Base-by-base conservation (phyloP, 129 eudicot species). In the Flaveria bidentis region DNA sequence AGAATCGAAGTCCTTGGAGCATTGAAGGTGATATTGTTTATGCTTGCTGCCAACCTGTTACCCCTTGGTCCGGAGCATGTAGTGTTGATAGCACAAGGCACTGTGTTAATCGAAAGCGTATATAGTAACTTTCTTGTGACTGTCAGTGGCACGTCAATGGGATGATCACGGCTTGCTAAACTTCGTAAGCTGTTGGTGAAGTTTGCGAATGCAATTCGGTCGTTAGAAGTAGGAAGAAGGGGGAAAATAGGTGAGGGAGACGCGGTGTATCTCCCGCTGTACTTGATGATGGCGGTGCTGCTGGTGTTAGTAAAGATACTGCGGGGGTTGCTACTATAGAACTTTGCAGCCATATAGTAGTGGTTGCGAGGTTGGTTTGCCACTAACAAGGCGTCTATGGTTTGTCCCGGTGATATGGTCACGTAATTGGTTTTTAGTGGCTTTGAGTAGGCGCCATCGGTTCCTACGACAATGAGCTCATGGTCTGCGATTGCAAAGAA, bases 391-490 rank as follows among this genome's bases (percentile, higher is more conserved):
- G 80, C 18, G 76, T 90, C 96, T 0, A 90, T 72, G 18, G 96
- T 87, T 80, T 90, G 91, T 4, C 96, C 96, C 0, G 96, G 96
- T 7, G 93, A 58, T 13, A 90, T 87, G 2, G 85, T 36, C 6
- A 90, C 46, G 12, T 83, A 80, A n/a, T 69, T 77, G 9, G 83
- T 67, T 46, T 61, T 84, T 5, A 85, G 55, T 6, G 93, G 96
- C 67, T 90, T 90, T 1, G 81, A 66, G 76, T 88, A 90, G 2
- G 86, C 80, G 9, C 90, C 96, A n/a, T 90, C 96, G 0, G 84
- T 69, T 51, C 90, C 92, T n/a, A 90, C 90, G 1, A 90, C 82
- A 0, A 89, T 77, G 63, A 90, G 62, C 5, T 80, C 60, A 53
- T 90, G 92, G 28, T 82, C 57, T 3, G 84, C 84, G 2, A 85